These are phyloP conservation scores for Metarhizium humberi DNA, from an alignment of 2,329 filamentous ascomycete genomes.

Conservation along the genomic window DNA sequence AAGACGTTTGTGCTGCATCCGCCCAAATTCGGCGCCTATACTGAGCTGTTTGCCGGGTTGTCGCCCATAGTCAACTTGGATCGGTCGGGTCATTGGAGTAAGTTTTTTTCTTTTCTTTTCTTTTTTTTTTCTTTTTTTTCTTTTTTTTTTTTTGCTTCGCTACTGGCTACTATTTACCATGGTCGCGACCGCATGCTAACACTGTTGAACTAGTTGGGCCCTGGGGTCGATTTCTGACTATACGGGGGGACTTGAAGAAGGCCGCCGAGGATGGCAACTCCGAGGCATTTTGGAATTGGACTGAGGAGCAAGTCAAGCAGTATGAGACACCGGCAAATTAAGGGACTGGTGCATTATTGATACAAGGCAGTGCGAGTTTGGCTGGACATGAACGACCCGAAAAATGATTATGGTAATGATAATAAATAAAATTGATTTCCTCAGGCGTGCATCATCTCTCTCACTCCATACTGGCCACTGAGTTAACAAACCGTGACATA, in stretches of 20 bases:
- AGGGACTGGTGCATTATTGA: background rate
- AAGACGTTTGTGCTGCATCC: constrained; percentile 11
- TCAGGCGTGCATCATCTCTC: no score
- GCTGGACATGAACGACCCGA: background rate
- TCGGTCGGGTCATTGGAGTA: constrained; percentile 23
- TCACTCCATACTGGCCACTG: no score
- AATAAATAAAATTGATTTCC: no score
- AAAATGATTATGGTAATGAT: no score
- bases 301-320: constrained; percentile 25
- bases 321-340: constrained; percentile 6
- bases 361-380: no score
- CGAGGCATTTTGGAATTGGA: constrained; percentile 32
- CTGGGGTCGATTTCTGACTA: constrained; percentile 24
- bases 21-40: constrained; percentile 34
- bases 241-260: constrained; percentile 22
- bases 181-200: background rate
- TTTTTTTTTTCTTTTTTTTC: background rate
- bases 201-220: constrained; percentile 15
- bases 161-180: no score
- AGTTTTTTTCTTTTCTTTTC: background rate
- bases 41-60: constrained; percentile 36
- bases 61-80: constrained; percentile 31
- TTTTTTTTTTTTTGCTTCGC: no score
- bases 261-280: constrained; percentile 22
- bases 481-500: no score